Conservation (phyloP, 2,329 filamentous ascomycete species). For the Talaromyces sp. region DNA sequence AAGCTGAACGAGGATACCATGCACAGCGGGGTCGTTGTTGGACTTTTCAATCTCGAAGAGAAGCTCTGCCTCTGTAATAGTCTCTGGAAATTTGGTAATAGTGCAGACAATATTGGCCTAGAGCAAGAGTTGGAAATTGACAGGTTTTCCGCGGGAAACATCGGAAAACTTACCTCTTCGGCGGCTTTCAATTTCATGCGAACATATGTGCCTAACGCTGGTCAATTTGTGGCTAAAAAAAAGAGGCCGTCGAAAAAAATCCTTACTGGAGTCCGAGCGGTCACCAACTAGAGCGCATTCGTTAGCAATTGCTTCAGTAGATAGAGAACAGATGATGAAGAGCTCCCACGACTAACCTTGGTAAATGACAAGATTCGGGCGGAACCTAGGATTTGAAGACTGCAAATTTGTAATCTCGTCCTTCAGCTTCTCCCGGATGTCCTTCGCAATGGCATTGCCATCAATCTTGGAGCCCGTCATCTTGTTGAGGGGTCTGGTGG, state of each 20-base stretch:
- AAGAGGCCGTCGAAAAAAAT: constrained; percentile 9
- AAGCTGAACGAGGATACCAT: constrained; percentile 90
- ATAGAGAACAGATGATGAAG: not conserved
- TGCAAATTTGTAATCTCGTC: constrained; percentile 77
- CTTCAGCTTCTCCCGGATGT: constrained; percentile 76
- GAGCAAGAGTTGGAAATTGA: not conserved
- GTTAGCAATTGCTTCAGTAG: not conserved
- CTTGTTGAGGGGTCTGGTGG: constrained; percentile 42
- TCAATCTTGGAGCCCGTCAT: constrained; percentile 93
- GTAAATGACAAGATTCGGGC: constrained; percentile 86
- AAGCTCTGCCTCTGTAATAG: constrained; percentile 77
- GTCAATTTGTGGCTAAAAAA: constrained; percentile 19
- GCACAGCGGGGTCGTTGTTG: constrained; percentile 80
- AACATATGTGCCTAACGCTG: constrained; percentile 77
- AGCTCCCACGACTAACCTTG: constrained; percentile 58
- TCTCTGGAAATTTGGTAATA: constrained; percentile 74
- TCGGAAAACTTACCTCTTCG: constrained; percentile 59
- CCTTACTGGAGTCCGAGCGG: constrained; percentile 81
- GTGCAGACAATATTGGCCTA: constrained; percentile 90
- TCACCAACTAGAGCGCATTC: constrained; percentile 64
- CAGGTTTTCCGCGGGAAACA: constrained; percentile 5
- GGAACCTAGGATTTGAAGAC: constrained; percentile 76
- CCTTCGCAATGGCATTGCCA: constrained; percentile 89
- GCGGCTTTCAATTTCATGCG: constrained; percentile 99
- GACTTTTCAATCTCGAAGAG: constrained; percentile 72